Evolutionary conservation across 2,329 filamentous ascomycete species (phyloP), one percentile per base, ranked within the genome.

Genomic region (Thielaviopsis populi): DNA sequence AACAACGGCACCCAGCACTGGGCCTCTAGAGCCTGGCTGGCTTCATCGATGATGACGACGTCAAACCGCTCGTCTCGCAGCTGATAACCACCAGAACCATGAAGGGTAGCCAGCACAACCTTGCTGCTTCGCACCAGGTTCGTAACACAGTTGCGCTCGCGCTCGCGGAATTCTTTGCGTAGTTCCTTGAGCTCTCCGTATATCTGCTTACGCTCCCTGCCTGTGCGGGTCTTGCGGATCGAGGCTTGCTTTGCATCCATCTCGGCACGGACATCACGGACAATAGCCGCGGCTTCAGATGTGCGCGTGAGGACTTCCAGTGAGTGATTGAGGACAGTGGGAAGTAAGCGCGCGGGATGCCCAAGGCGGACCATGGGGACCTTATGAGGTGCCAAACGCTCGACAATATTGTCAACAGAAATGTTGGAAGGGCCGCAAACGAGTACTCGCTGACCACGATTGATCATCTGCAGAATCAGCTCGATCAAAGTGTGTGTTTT

Each of bases 351-450:
- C 1, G 94, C 94, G 0, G 94, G 94, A 73, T 99, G 94, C 0
- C 94, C 94, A 0, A 99, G 82, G 1, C 94, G 87, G 42, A 97
- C 82, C 69, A 97, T 90, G 0, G 90, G 87, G 1, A 96, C 80
- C 70, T 90, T 91, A 73, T 91, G 88, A 0, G 88, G 84, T 1
- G 91, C 84, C 1, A 97, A 81, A 7, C 94, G 85, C 74, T 99
- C 94, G 8, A 96, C 91, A 65, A 99, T 95, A 71, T 99, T 99
- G 79, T 99, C 94, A 0, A 99, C 94, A 0, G 90, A 94, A 69
- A 99, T 91, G 72, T 99, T 99, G 37, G 90, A 96, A 0, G 94
- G 94, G 0, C 92, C 94, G 70, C 94, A 97, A n/a, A 97, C 92
- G 1, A 97, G 79, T 11, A 97, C 79, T 1, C 91, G 83, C 63